A percentile compares a stretch with the other conserved stretches of the same genome.
phyloP scores from a whole-genome alignment of 371 early-diverging fungal genomes.

The Umbelopsis sp. region DNA sequence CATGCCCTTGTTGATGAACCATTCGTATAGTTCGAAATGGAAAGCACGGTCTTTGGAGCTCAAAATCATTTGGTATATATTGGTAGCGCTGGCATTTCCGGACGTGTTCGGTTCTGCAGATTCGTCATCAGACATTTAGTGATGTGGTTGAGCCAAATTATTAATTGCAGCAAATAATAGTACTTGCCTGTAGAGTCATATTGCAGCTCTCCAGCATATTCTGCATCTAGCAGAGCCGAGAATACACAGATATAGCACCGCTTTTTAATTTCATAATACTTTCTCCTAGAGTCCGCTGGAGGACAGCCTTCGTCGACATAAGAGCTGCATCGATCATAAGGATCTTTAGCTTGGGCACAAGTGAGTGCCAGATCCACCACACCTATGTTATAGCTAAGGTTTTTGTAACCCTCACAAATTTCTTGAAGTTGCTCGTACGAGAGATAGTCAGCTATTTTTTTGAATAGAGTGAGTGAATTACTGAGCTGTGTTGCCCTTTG shows the following conservation, averaged over 20 bases:
- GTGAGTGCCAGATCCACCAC: conserved; percentile 64
- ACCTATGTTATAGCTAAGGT: conserved; percentile 26
- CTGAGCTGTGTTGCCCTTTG: conserved; percentile 52
- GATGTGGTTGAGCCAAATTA: not conserved
- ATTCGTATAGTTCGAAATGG: conserved; percentile 36
- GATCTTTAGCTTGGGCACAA: conserved; percentile 71
- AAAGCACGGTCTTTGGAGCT: conserved; percentile 29
- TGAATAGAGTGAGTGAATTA: conserved; percentile 60
- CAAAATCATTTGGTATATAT: conserved; percentile 31
- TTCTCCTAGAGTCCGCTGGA: conserved; percentile 34
- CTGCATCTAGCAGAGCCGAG: conserved; percentile 33
- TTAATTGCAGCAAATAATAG: too few species aligned
- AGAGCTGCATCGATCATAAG: conserved; percentile 50
- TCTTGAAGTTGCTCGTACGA: conserved; percentile 34
- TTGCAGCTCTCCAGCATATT: conserved; percentile 23
- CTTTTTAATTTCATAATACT: conserved; percentile 43
- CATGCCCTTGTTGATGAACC: conserved; percentile 27
- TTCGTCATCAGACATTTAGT: not conserved
- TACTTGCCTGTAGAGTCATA: not conserved
- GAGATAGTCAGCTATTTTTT: conserved; percentile 40
- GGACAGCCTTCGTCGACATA: conserved; percentile 43
- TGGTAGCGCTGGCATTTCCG: conserved; percentile 22
- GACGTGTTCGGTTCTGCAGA: not conserved
- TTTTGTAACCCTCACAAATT: conserved; percentile 28
- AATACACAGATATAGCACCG: conserved; percentile 62